Conservation (phyloP, 169 alveolate species). For the Babesia ovata region DNA sequence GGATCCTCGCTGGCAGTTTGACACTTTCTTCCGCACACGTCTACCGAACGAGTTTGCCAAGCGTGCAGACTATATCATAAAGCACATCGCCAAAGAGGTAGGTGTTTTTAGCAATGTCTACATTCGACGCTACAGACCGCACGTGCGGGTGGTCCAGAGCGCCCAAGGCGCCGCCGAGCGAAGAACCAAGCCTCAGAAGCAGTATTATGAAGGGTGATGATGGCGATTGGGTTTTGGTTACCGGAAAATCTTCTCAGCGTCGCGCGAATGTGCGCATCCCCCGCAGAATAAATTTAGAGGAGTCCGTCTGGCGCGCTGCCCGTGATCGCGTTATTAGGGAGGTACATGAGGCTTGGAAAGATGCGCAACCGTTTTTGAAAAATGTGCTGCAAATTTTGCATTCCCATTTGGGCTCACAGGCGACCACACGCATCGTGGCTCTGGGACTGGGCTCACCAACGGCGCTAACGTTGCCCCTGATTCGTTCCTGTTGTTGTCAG, state of each 20-base stretch:
- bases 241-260: not conserved
- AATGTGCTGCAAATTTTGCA: not conserved
- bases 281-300: slow-evolving; percentile 23
- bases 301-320: slow-evolving; percentile 1
- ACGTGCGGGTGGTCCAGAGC: slow-evolving; percentile 10
- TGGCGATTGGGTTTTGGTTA: slow-evolving; percentile 9
- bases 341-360: not conserved
- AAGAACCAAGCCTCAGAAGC: slow-evolving; percentile 7
- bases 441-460: slow-evolving; percentile 68
- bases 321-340: slow-evolving; percentile 6
- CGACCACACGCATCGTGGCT: slow-evolving; percentile 32
- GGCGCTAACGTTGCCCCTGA: slow-evolving; percentile 32
- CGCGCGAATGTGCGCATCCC: not conserved
- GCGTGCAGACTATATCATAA: slow-evolving; percentile 79
- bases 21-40: slow-evolving; percentile 78
- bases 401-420: not conserved
- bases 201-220: slow-evolving; percentile 14
- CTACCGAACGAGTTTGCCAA: slow-evolving; percentile 71
- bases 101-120: not conserved
- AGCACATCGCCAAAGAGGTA: slow-evolving; percentile 76
- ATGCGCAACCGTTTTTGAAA: slow-evolving; percentile 11
- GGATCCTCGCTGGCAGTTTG: slow-evolving; percentile 74
- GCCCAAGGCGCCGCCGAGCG: slow-evolving; percentile 34
- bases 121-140: slow-evolving; percentile 2
- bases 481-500: slow-evolving; percentile 46